These are phyloP conservation scores for Carnegiea gigantea DNA, from an alignment of 179 eudicot species.

Conservation along the genomic window DNA sequence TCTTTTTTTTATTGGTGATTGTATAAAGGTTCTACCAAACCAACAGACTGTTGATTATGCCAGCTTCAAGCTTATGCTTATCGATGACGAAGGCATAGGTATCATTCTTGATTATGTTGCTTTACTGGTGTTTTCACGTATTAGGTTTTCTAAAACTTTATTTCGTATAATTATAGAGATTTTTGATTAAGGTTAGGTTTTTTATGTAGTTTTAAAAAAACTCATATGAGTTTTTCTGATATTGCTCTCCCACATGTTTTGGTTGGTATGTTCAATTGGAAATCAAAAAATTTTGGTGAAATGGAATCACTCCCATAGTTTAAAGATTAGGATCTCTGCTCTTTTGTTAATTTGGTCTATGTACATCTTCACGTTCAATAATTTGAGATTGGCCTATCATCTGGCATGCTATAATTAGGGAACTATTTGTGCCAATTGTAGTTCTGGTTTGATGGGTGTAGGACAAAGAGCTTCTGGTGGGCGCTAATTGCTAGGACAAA, in stretches of 20 bases:
- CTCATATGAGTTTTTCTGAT: no score
- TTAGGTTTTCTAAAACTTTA: neutral
- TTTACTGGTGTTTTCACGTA: neutral
- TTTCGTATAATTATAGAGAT: neutral
- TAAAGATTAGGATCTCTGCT: no score
- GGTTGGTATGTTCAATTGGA: no score
- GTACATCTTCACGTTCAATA: neutral
- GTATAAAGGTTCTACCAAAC: constrained; percentile 52
- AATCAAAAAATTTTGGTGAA: no score
- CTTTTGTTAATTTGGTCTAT: neutral
- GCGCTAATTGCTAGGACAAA: no score
- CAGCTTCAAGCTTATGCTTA: constrained; percentile 69
- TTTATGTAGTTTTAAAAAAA: neutral
- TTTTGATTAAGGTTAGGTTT: neutral
- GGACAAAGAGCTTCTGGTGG: neutral
- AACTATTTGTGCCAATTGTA: no score
- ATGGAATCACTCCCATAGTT: no score
- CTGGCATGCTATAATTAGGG: neutral
- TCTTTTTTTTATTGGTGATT: no score
- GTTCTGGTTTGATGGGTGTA: no score
- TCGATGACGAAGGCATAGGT: constrained; percentile 73
- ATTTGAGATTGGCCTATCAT: no score
- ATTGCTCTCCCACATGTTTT: no score
- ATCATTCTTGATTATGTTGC: neutral
- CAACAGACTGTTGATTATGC: constrained; percentile 60